Conservation (phyloP, 805 yeast species). For the Candida germanica region DNA sequence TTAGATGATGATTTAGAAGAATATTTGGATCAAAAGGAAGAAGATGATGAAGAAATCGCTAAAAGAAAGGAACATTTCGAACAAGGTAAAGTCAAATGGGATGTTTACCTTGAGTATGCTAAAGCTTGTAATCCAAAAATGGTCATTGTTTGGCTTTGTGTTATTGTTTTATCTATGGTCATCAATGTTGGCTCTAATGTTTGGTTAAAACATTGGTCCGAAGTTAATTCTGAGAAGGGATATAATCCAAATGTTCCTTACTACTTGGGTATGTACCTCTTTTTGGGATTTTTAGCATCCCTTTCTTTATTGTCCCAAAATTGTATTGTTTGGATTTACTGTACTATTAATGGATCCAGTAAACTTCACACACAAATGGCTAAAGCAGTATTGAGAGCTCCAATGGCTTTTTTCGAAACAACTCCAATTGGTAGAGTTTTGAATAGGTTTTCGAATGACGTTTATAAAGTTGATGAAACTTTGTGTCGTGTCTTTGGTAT, state of each 20-base stretch:
- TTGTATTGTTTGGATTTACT: constrained; percentile 69
- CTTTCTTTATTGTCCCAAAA: constrained; percentile 60
- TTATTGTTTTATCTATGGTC: constrained; percentile 57
- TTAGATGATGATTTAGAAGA: constrained; percentile 37
- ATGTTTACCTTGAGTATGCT: constrained; percentile 78
- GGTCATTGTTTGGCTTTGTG: constrained; percentile 55
- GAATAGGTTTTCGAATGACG: constrained; percentile 88
- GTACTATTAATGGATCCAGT: constrained; percentile 80
- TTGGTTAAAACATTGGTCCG: constrained; percentile 98
- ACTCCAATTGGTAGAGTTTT: constrained; percentile 92
- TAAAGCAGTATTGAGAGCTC: constrained; percentile 69
- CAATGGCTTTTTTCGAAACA: constrained; percentile 94
- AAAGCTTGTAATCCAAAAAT: constrained; percentile 75
- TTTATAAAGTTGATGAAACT: constrained; percentile 81
- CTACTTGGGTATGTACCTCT: constrained; percentile 73
- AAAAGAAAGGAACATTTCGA: constrained; percentile 75
- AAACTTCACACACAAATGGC: constrained; percentile 77
- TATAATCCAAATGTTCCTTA: constrained; percentile 67
- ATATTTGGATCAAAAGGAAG: constrained; percentile 28
- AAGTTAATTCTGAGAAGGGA: constrained; percentile 68
- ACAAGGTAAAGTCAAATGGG: constrained; percentile 91
- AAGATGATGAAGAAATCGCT: constrained; percentile 35
- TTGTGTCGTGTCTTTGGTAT: constrained; percentile 67
- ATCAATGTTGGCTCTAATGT: constrained; percentile 69
- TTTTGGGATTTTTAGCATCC: constrained; percentile 69